Conservation (phyloP, 2,329 filamentous ascomycete species). For the Arthroderma uncinatum region DNA sequence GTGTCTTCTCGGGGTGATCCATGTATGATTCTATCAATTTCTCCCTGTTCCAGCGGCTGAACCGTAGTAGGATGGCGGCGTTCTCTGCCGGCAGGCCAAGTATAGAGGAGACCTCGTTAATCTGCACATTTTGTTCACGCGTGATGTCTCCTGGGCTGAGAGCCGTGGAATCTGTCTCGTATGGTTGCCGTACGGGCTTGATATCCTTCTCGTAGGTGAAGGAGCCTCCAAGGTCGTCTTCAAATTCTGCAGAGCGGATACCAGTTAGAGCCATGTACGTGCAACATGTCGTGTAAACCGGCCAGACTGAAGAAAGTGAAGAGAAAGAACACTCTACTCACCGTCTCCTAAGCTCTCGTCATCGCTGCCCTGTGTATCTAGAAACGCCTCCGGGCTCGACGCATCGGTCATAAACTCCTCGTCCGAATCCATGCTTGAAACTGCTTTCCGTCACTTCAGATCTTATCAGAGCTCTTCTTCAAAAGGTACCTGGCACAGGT, state of each 20-base stretch:
- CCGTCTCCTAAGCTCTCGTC: constrained; percentile 45
- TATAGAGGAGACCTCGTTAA: constrained; percentile 84
- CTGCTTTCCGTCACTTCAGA: constrained; percentile 18
- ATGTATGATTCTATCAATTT: constrained; percentile 91
- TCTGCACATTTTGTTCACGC: constrained; percentile 69
- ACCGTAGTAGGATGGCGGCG: constrained; percentile 75
- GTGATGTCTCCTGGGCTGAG: constrained; percentile 72
- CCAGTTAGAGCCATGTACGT: background rate
- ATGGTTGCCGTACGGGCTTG: constrained; percentile 61
- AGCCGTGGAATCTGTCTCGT: constrained; percentile 76
- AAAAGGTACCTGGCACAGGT: background rate
- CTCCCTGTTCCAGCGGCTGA: constrained; percentile 94
- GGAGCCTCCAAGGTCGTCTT: constrained; percentile 47
- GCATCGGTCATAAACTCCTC: constrained; percentile 82
- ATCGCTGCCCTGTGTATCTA: constrained; percentile 59
- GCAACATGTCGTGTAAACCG: background rate
- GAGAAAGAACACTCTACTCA: constrained; percentile 12
- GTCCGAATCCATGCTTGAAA: constrained; percentile 75
- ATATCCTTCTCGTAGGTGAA: constrained; percentile 60
- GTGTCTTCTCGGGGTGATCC: constrained; percentile 67
- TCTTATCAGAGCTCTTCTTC: background rate
- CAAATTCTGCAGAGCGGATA: constrained; percentile 39
- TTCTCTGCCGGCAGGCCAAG: constrained; percentile 82
- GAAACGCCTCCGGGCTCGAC: constrained; percentile 59
- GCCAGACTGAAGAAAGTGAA: background rate